Percentiles rank a stretch among this genome's conserved stretches.
These are phyloP conservation scores for Russula foetens DNA, from an alignment of 768 basidiomycete species.

Conservation along the genomic window DNA sequence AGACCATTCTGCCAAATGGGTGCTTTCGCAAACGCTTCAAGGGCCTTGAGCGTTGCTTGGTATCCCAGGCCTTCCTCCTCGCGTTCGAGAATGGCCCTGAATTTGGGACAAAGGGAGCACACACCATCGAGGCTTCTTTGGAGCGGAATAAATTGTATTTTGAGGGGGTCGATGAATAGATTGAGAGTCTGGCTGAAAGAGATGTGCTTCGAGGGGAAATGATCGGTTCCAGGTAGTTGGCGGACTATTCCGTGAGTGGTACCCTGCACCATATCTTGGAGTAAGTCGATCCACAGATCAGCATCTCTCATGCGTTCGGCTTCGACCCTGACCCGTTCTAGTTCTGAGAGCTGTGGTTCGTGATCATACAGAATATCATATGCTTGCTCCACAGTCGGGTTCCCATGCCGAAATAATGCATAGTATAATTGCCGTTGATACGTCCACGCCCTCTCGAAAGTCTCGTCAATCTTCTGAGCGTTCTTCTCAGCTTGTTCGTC, in stretches of 20 bases:
- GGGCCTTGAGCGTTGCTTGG: neutral
- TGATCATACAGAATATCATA: neutral
- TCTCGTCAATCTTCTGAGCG: neutral
- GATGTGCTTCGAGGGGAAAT: neutral
- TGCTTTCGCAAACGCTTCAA: neutral
- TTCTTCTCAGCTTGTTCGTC: neutral
- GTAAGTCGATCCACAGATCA: neutral
- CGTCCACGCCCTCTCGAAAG: neutral
- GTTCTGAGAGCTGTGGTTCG: neutral
- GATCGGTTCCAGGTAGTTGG: neutral
- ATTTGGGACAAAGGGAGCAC: neutral
- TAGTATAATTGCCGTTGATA: neutral
- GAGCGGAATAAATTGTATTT: neutral
- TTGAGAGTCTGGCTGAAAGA: neutral
- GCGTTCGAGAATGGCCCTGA: neutral
- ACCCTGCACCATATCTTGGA: neutral
- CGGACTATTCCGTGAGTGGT: neutral
- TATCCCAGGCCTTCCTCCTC: no score
- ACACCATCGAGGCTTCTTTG: neutral
- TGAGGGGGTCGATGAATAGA: neutral
- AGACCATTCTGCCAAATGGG: neutral
- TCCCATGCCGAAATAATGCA: neutral
- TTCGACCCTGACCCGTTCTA: neutral
- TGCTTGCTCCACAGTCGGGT: neutral
- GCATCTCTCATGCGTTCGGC: neutral